A percentile compares a stretch with the other conserved stretches of the same genome.
These are phyloP conservation scores for Trametes polyzona DNA, from an alignment of 1,284 basidiomycete species.

Conservation along the genomic window DNA sequence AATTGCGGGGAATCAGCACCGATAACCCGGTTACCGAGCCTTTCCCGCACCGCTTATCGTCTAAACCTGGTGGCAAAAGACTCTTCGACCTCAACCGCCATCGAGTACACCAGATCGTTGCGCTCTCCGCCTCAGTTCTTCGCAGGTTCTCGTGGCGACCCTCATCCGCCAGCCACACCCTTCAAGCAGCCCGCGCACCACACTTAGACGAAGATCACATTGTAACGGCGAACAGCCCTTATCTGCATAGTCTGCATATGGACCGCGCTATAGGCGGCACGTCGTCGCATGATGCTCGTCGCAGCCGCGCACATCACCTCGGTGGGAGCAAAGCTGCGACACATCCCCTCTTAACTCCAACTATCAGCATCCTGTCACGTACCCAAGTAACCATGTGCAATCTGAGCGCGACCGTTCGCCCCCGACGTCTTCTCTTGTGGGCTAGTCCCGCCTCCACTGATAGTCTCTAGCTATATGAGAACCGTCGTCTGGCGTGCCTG, in stretches of 20 bases:
- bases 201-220: background rate
- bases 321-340: slow-evolving; percentile 7
- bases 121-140: background rate
- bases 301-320: slow-evolving; percentile 21
- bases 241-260: slow-evolving; percentile 18
- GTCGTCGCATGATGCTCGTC: slow-evolving; percentile 17
- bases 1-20: background rate
- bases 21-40: background rate
- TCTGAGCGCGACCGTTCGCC: slow-evolving; percentile 1
- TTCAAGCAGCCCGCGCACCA: too few relatives aligned
- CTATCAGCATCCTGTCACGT: slow-evolving; percentile 5
- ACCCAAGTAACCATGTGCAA: slow-evolving; percentile 14
- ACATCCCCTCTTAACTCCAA: slow-evolving; percentile 5
- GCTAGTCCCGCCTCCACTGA: background rate
- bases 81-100: background rate
- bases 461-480: slow-evolving; percentile 21
- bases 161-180: too few relatives aligned
- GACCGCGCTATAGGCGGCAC: slow-evolving; percentile 13
- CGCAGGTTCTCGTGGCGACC: background rate
- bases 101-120: too few relatives aligned
- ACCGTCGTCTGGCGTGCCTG: background rate
- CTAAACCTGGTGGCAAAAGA: background rate
- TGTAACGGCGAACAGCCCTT: slow-evolving; percentile 6
- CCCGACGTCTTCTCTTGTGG: background rate
- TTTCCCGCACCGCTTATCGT: background rate